These are phyloP conservation scores for Pueraria montana DNA, from an alignment of 306 rosid species.

Conservation along the genomic window DNA sequence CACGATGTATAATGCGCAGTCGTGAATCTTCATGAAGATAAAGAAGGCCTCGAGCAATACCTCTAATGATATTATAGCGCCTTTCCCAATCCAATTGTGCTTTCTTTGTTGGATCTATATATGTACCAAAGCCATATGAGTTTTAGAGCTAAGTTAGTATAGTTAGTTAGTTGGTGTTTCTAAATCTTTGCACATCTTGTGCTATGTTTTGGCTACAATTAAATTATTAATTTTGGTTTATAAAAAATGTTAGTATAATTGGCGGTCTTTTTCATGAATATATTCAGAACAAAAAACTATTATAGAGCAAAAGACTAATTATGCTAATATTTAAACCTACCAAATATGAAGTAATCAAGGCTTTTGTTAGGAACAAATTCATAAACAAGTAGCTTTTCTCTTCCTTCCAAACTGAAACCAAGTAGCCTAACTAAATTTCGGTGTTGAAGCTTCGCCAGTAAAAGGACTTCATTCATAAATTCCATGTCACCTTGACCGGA, in stretches of 20 bases:
- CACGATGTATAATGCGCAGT: neutral
- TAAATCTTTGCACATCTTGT: too few species aligned
- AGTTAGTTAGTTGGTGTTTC: too few species aligned
- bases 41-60: constrained; percentile 17
- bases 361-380: neutral
- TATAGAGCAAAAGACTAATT: neutral
- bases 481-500: constrained; percentile 42
- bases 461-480: constrained; percentile 5
- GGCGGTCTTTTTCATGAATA: too few species aligned
- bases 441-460: neutral
- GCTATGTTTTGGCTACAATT: too few species aligned
- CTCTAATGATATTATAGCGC: constrained; percentile 40
- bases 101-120: constrained; percentile 45
- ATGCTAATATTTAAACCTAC: neutral
- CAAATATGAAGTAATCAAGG: neutral
- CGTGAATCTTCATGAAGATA: constrained; percentile 14
- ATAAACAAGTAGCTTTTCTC: neutral
- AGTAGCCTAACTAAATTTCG: constrained; percentile 5
- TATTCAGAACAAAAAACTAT: neutral
- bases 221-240: too few species aligned
- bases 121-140: too few species aligned
- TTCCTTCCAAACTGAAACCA: neutral
- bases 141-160: neutral
- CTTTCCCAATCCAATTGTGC: constrained; percentile 38
- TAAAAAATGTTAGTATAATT: neutral